A percentile compares a stretch with the other conserved stretches of the same genome.
These are phyloP conservation scores for Sclerospora graminicola DNA, from an alignment of 352 stramenopile genomes.

Conservation along the genomic window DNA sequence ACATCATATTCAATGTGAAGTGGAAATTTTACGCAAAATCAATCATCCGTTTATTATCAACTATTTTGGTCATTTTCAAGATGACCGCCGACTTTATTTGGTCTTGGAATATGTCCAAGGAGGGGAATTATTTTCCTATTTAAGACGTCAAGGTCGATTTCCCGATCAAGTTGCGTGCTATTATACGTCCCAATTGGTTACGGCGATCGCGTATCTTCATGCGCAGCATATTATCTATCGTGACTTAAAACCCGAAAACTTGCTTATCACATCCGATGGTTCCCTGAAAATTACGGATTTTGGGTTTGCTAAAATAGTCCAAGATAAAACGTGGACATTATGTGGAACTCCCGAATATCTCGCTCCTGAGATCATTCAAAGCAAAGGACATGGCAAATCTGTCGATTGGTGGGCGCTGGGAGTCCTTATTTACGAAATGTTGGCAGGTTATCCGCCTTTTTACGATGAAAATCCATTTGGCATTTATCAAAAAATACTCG, in stretches of 20 bases:
- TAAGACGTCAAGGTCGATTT: constrained; percentile 75
- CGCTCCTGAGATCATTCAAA: constrained; percentile 89
- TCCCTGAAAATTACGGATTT: constrained; percentile 92
- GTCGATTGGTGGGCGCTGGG: constrained; percentile 90
- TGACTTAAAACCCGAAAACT: constrained; percentile 90
- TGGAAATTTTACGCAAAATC: constrained; percentile 82
- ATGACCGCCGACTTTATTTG: constrained; percentile 84
- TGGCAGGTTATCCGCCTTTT: constrained; percentile 84
- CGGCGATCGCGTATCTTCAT: constrained; percentile 86
- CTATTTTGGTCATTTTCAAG: constrained; percentile 82
- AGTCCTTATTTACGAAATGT: constrained; percentile 89
- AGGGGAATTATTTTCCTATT: constrained; percentile 89
- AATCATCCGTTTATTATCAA: constrained; percentile 88
- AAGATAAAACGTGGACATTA: constrained; percentile 86
- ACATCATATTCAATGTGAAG: constrained; percentile 88
- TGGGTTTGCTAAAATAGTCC: constrained; percentile 89
- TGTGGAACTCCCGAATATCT: constrained; percentile 92
- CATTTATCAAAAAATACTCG: constrained; percentile 92
- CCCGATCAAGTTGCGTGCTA: constrained; percentile 80
- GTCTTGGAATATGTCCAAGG: constrained; percentile 90
- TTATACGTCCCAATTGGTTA: constrained; percentile 82
- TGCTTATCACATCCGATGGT: constrained; percentile 84
- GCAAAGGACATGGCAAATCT: constrained; percentile 82
- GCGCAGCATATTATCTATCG: constrained; percentile 89
- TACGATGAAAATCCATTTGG: constrained; percentile 90